Evolutionary conservation across 495 filamentous ascomycete species (phyloP), one percentile per base, ranked within the genome.

Genomic region (Tuber magnatum): DNA sequence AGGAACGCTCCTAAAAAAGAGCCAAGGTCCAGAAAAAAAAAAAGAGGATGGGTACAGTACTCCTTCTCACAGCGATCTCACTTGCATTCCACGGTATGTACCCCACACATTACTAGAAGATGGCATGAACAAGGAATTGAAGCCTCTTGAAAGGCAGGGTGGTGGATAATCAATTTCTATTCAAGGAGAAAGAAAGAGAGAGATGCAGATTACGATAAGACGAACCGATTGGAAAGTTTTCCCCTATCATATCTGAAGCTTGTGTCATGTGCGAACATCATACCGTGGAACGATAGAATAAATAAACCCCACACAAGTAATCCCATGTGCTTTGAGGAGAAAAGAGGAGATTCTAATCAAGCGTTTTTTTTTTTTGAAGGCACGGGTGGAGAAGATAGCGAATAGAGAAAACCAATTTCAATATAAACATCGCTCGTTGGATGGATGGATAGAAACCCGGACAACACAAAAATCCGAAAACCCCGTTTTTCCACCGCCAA

Each of bases 401-500:
- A 20, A 71, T 32, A 43, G 24, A 6, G 9, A 69, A 28, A 43
- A 51, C 68, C 70, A 70, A 65, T 46, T 71, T 71, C 56, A 79
- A 75, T 79, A 79, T 79, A 79, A 75, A 75, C 76, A 79, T 75
- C 70, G 70, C 77, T 43, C 56, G 72, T 74, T 75, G 38, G 73
- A 79, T 39, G 51, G n/a, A 32, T 61, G 51, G 48, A 65, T 35
- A 35, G 56, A 16, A 65, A 35, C 32, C 56, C 56, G 56, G 35
- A 35, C 56, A 65, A 65, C 18, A 16, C 32, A 65, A 32, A 65
- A 65, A 35, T 10, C 51, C 3, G 48, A 32, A 61, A 32, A 61
- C n/a, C 69, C 56, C 51, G 41, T 79, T 75, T 75, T 65, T 72
- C 74, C 43, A 32, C 73, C 39, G 35, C 48, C 68, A 46, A 77